Conservation (phyloP, 257 asterid genomes). For the Handroanthus guayacan region DNA sequence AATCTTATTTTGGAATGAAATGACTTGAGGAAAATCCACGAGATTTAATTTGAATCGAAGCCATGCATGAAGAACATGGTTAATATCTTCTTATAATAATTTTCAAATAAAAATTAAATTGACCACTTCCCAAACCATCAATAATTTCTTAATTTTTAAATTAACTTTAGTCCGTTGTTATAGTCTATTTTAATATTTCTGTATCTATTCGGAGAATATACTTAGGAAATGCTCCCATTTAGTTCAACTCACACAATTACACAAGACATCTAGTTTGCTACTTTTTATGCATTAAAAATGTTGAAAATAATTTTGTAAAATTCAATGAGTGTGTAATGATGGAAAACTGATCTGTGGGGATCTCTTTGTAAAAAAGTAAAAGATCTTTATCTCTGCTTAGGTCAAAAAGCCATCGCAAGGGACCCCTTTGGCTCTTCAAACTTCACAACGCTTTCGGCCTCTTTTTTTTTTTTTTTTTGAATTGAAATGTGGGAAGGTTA, state of each 20-base stretch:
- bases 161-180: no score
- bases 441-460: not conserved
- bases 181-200: not conserved
- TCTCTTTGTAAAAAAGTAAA: conserved; percentile 23
- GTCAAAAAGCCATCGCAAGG: conserved; percentile 2
- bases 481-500: not conserved
- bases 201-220: not conserved
- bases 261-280: not conserved
- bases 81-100: no score
- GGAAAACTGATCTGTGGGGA: conserved; percentile 1
- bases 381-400: not conserved
- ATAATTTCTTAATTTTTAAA: no score
- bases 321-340: conserved; percentile 33
- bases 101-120: no score
- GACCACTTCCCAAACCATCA: no score
- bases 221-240: no score
- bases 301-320: not conserved
- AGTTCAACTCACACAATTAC: no score
- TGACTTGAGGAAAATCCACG: no score
- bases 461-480: not conserved
- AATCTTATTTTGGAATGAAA: no score
- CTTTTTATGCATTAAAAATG: not conserved
- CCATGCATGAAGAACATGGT: no score
- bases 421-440: not conserved
- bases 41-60: no score